These are phyloP conservation scores for Candida lessepsii DNA, from an alignment of 805 yeast genomes.

Conservation along the genomic window DNA sequence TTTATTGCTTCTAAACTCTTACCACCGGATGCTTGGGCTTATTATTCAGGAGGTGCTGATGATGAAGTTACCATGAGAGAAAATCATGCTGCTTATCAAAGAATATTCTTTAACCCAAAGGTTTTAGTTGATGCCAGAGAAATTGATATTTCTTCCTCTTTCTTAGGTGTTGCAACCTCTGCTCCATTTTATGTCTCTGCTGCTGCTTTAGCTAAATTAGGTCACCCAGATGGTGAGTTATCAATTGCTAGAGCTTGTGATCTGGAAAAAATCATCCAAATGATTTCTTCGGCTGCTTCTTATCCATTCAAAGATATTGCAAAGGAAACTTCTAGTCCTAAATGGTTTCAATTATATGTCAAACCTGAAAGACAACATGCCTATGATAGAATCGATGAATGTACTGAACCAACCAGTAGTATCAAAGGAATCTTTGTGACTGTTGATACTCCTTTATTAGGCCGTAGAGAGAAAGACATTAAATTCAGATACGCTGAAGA, in stretches of 20 bases:
- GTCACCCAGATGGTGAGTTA: constrained; percentile 44
- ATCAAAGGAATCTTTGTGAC: constrained; percentile 52
- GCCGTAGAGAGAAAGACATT: constrained; percentile 52
- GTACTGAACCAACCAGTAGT: constrained; percentile 30
- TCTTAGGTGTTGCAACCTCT: constrained; percentile 31
- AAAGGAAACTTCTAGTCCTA: constrained; percentile 21
- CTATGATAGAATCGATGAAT: constrained; percentile 31
- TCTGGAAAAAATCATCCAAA: constrained; percentile 42
- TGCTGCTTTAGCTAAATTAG: constrained; percentile 45
- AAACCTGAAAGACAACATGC: constrained; percentile 36
- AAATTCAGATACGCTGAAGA: constrained; percentile 26
- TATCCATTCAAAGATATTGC: constrained; percentile 42
- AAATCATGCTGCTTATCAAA: constrained; percentile 41
- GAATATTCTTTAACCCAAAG: constrained; percentile 48
- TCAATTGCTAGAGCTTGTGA: constrained; percentile 42
- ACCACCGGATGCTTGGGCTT: constrained; percentile 37
- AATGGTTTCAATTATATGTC: constrained; percentile 51
- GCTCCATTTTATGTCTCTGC: constrained; percentile 52
- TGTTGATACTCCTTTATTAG: constrained; percentile 55
- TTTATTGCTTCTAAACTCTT: constrained; percentile 34
- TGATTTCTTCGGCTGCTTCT: constrained; percentile 46
- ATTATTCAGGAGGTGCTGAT: constrained; percentile 45
- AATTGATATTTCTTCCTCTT: constrained; percentile 61
- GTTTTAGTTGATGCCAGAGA: constrained; percentile 66
- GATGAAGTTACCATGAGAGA: constrained; percentile 47